Percentiles rank a stretch among this genome's conserved stretches.
These are phyloP conservation scores for Fraxinus dipetala DNA, from an alignment of 305 asterid species.

Conservation along the genomic window DNA sequence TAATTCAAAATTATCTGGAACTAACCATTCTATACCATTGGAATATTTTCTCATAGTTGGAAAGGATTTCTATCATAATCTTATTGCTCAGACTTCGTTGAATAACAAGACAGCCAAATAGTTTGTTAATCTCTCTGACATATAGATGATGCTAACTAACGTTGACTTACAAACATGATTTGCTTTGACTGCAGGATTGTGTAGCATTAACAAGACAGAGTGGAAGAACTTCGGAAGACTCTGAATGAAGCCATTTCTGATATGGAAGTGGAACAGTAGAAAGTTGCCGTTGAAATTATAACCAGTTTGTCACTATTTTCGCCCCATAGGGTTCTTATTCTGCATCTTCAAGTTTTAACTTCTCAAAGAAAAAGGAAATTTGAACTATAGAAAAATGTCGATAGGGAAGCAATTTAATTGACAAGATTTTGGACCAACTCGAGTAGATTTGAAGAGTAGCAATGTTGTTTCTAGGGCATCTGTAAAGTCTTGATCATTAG, in stretches of 20 bases:
- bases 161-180: slow-evolving; percentile 14
- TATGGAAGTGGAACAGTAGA: slow-evolving; percentile 59
- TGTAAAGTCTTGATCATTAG: not conserved
- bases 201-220: slow-evolving; percentile 52
- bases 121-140: not conserved
- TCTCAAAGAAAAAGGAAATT: not conserved
- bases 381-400: not conserved
- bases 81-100: not conserved
- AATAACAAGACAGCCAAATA: not conserved
- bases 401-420: not conserved
- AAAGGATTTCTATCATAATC: not conserved
- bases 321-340: not conserved
- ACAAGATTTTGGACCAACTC: not conserved
- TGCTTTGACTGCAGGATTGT: slow-evolving; percentile 62
- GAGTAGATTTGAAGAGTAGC: not conserved
- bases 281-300: not conserved
- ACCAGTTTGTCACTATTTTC: not conserved
- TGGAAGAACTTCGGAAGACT: slow-evolving; percentile 60
- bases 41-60: not conserved
- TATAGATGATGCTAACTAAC: not conserved
- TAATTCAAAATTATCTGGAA: not conserved
- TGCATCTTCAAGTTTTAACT: not conserved
- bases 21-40: not conserved
- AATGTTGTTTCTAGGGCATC: not conserved
- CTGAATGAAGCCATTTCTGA: slow-evolving; percentile 66